These are phyloP conservation scores for Nitzschia sp. DNA, from an alignment of 108 stramenopile genomes.

Conservation along the genomic window DNA sequence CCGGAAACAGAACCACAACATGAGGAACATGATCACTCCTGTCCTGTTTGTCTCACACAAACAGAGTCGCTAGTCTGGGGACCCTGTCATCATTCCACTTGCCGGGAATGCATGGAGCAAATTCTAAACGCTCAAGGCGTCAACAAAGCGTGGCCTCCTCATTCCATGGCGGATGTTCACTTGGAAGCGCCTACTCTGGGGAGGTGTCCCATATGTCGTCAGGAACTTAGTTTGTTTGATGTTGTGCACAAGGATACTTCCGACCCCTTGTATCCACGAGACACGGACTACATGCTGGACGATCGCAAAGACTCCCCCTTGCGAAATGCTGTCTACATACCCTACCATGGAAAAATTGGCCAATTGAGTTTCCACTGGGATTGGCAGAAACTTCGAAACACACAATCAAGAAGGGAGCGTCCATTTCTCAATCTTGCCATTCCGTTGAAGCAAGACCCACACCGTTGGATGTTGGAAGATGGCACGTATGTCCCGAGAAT, in stretches of 20 bases:
- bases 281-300: conserved; percentile 2
- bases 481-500: conserved; percentile 7
- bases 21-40: conserved; percentile 11
- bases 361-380: conserved; percentile 41
- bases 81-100: conserved; percentile 31
- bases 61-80: conserved; percentile 11
- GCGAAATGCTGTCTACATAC: conserved; percentile 23
- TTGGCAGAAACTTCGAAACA: conserved; percentile 21
- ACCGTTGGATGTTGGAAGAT: conserved; percentile 28
- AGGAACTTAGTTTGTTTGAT: conserved; percentile 35
- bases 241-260: conserved; percentile 17
- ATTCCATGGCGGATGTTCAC: conserved; percentile 24
- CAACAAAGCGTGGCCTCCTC: conserved; percentile 27
- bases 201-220: conserved; percentile 46
- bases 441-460: conserved; percentile 15
- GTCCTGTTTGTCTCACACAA: conserved; percentile 29
- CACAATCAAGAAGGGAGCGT: background rate
- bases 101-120: conserved; percentile 34
- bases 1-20: background rate
- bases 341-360: conserved; percentile 25
- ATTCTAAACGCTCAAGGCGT: conserved; percentile 29
- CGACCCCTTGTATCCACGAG: conserved; percentile 24
- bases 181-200: conserved; percentile 40
- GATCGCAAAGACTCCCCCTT: conserved; percentile 3
- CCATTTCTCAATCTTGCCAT: conserved; percentile 28